Evolutionary conservation across 129 eudicot species (phyloP).

Genomic region (Gnaphalium uliginosum): DNA sequence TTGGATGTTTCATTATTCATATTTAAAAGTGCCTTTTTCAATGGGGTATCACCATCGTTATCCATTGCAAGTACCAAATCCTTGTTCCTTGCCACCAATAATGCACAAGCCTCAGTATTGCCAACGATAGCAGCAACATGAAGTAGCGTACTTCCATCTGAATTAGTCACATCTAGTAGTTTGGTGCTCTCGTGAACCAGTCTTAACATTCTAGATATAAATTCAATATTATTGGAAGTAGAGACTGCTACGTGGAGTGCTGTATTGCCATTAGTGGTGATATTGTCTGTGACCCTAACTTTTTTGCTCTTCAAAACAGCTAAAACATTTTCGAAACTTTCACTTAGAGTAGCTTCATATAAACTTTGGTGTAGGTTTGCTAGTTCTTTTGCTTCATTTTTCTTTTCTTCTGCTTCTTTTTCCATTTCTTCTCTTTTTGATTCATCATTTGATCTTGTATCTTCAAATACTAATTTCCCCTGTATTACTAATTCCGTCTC

Average conservation of each 20-base stretch:
- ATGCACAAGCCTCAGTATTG: neutral
- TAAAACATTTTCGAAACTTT: too few relatives aligned
- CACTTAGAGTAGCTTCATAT: too few relatives aligned
- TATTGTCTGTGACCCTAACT: neutral
- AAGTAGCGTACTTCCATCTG: constrained; percentile 4
- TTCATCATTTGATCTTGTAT: too few relatives aligned
- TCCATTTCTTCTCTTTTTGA: too few relatives aligned
- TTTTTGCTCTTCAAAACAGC: neutral
- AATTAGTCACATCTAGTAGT: neutral
- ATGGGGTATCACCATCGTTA: neutral
- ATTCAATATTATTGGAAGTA: neutral
- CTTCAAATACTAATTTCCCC: too few relatives aligned
- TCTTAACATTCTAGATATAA: neutral
- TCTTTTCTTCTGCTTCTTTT: too few relatives aligned
- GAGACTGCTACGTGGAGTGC: neutral
- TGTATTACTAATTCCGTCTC: too few relatives aligned
- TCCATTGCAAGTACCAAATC: neutral
- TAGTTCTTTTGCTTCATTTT: too few relatives aligned
- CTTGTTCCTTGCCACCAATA: neutral
- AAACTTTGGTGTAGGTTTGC: too few relatives aligned
- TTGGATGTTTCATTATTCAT: neutral
- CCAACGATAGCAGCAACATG: constrained; percentile 11
- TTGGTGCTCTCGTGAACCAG: neutral
- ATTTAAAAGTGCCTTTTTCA: neutral
- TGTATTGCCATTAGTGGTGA: constrained; percentile 1